These are phyloP conservation scores for Benincasa hispida DNA, from an alignment of 306 rosid genomes.

Conservation along the genomic window DNA sequence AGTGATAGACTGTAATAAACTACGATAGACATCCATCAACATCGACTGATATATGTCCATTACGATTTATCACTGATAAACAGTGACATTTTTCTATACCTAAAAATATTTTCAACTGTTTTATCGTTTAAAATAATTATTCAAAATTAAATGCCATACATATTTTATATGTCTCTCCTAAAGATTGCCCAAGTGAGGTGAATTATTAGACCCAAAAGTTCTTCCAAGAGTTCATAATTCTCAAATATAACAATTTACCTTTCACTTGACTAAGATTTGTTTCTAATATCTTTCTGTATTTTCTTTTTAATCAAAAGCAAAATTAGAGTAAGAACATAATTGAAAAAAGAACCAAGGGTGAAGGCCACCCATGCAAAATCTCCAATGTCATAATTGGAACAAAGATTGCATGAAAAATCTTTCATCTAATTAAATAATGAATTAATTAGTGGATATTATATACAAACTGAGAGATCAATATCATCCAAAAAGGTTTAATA, in stretches of 20 bases:
- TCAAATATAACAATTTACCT: background rate
- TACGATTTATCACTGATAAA: too few relatives aligned
- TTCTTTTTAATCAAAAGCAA: background rate
- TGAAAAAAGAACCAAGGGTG: background rate
- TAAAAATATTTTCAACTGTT: too few relatives aligned
- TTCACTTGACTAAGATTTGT: background rate
- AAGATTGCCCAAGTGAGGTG: background rate
- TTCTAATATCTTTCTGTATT: background rate
- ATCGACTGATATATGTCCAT: too few relatives aligned
- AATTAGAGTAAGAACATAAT: background rate
- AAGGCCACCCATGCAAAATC: background rate
- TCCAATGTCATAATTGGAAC: background rate
- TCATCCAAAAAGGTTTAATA: slow-evolving; percentile 17
- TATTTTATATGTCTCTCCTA: background rate
- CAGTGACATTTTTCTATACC: too few relatives aligned
- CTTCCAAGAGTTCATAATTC: background rate
- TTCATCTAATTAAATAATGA: background rate
- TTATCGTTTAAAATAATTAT: too few relatives aligned
- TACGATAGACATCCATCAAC: too few relatives aligned
- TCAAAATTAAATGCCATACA: background rate
- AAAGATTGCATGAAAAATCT: background rate
- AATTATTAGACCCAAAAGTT: background rate
- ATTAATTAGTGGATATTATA: background rate
- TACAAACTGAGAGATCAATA: background rate
- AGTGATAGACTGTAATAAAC: too few relatives aligned